Conservation (phyloP, 108 stramenopile genomes). For the Nitzschia sp. region DNA sequence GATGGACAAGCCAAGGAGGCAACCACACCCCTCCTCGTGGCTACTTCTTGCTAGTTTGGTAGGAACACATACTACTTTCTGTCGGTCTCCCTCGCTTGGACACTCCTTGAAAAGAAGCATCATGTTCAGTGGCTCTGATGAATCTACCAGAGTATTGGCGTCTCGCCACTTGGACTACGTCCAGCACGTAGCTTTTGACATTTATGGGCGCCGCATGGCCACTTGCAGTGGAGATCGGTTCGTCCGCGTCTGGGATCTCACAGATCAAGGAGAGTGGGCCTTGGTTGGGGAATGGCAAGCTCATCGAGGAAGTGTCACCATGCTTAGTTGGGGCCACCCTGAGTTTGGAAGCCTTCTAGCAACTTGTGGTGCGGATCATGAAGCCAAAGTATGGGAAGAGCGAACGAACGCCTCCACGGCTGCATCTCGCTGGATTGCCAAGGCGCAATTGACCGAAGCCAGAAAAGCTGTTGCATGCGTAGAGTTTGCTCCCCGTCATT, state of each 20-base stretch:
- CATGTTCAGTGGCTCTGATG: conserved; percentile 13
- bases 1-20: too few species aligned
- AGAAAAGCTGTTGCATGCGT: conserved; percentile 78
- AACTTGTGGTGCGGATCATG: conserved; percentile 84
- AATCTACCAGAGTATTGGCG: conserved; percentile 25
- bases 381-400: conserved; percentile 93
- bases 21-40: too few species aligned
- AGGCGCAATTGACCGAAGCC: conserved; percentile 79
- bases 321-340: conserved; percentile 91
- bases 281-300: conserved; percentile 82
- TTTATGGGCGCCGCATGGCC: conserved; percentile 93
- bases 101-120: neutral
- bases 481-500: conserved; percentile 90
- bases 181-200: conserved; percentile 83
- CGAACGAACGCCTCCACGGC: conserved; percentile 36
- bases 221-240: conserved; percentile 86
- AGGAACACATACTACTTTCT: too few species aligned
- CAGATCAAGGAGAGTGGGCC: conserved; percentile 66
- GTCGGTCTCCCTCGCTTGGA: too few species aligned
- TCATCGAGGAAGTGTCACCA: conserved; percentile 79
- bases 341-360: conserved; percentile 94
- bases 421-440: conserved; percentile 72
- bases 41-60: too few species aligned
- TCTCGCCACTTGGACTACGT: conserved; percentile 69
- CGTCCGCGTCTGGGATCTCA: conserved; percentile 88